Conservation (phyloP, 768 basidiomycete genomes). For the Saitozyma sp. region DNA sequence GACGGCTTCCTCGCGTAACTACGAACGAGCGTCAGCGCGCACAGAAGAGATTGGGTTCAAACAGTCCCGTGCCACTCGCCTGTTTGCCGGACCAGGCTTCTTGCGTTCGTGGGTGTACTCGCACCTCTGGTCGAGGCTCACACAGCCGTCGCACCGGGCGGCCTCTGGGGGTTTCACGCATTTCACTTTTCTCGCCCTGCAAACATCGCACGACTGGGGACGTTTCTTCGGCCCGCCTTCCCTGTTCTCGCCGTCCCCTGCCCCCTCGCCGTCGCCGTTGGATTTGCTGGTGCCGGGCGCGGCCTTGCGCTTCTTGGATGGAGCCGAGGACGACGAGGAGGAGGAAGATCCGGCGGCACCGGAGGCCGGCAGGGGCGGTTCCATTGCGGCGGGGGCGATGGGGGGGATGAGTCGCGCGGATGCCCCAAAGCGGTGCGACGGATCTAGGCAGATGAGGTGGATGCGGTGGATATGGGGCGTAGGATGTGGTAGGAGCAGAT, state of each 20-base stretch:
- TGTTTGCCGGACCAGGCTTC: slow-evolving; percentile 24
- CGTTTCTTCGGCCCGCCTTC: slow-evolving; percentile 4
- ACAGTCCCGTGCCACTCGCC: slow-evolving; percentile 5
- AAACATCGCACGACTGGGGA: slow-evolving; percentile 15
- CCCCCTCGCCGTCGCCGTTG: neutral
- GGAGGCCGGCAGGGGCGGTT: no score
- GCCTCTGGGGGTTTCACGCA: slow-evolving; percentile 13
- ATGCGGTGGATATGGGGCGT: no score
- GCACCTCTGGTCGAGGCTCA: slow-evolving; percentile 13
- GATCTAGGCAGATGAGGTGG: no score
- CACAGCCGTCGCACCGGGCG: slow-evolving; percentile 16
- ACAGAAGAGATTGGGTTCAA: neutral
- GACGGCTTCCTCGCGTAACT: slow-evolving; percentile 10
- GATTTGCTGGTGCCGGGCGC: neutral
- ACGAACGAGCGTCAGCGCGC: neutral
- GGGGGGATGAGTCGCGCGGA: no score
- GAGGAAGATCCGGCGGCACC: no score
- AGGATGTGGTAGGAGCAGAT: no score
- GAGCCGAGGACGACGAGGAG: no score
- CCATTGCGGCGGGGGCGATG: no score
- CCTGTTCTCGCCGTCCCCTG: neutral
- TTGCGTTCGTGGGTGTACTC: slow-evolving; percentile 19
- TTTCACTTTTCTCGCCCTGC: slow-evolving; percentile 19
- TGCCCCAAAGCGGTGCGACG: no score
- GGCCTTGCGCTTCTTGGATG: slow-evolving; percentile 8